A percentile compares a stretch with the other conserved stretches of the same genome.
Conservation (phyloP, 2,329 filamentous ascomycete genomes). For the Neopestalotiopsis sp. region DNA sequence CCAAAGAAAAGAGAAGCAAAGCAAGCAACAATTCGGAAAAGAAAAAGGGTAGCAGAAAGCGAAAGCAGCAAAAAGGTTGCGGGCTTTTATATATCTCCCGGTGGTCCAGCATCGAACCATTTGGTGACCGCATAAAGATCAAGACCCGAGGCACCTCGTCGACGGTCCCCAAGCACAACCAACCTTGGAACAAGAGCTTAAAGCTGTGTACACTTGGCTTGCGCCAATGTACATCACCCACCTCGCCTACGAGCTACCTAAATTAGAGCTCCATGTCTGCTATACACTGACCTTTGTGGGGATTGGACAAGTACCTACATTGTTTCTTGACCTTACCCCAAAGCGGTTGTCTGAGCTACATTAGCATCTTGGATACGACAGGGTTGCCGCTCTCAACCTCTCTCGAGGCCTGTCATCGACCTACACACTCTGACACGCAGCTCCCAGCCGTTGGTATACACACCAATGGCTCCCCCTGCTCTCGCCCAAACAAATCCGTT, state of each 20-base stretch:
- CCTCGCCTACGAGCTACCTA: background rate
- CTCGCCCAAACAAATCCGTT: background rate
- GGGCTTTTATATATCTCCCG: background rate
- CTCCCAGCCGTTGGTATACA: background rate
- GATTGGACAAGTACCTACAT: background rate
- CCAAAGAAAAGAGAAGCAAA: background rate
- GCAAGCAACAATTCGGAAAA: background rate
- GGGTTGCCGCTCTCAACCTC: background rate
- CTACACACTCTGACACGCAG: background rate
- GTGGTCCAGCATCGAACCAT: background rate
- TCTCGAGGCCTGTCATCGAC: background rate
- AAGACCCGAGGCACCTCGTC: constrained; percentile 1
- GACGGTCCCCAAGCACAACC: background rate
- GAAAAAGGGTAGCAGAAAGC: background rate
- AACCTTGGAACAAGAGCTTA: no score
- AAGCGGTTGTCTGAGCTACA: background rate
- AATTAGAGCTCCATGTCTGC: background rate
- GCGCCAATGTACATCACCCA: no score
- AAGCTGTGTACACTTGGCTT: no score
- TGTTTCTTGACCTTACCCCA: background rate
- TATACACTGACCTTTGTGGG: background rate
- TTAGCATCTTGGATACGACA: background rate
- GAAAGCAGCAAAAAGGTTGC: background rate
- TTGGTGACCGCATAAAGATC: background rate
- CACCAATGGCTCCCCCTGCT: background rate